Evolutionary conservation across 257 asterid species (phyloP).

Genomic region (Forsythia suspensa): DNA sequence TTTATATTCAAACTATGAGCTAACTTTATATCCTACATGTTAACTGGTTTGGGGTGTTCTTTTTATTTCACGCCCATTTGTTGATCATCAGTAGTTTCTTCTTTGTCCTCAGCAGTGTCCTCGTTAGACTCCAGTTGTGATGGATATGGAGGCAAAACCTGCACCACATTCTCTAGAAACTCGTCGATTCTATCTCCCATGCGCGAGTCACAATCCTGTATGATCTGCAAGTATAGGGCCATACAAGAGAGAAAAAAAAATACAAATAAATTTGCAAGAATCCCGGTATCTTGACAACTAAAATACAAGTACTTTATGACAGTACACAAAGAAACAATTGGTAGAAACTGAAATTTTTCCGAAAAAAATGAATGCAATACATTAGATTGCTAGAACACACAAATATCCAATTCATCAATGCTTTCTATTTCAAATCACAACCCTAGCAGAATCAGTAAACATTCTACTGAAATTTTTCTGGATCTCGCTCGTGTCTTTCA

Average conservation of each 20-base stretch:
- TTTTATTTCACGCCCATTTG: neutral
- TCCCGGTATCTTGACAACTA: neutral
- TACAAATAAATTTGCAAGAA: constrained; percentile 8
- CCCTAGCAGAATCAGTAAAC: neutral
- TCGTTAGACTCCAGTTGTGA: constrained; percentile 24
- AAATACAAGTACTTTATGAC: no score
- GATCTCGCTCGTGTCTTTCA: neutral
- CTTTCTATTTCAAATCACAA: neutral
- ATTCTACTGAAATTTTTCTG: neutral
- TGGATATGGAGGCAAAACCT: constrained; percentile 59
- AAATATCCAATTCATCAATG: neutral
- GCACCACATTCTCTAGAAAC: constrained; percentile 38
- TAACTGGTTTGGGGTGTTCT: neutral
- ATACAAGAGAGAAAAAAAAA: neutral
- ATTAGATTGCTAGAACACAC: neutral
- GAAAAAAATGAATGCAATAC: neutral
- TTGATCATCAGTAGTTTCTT: constrained; percentile 24
- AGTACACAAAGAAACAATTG: no score
- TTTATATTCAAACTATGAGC: neutral
- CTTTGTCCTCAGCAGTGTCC: constrained; percentile 22
- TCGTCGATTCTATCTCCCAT: constrained; percentile 41
- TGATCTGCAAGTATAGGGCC: constrained; percentile 41
- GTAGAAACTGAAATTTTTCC: no score
- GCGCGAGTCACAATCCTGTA: constrained; percentile 50
- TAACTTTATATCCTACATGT: neutral